Evolutionary conservation across 768 basidiomycete genomes (phyloP).

Genomic region (Naematelia encephala): DNA sequence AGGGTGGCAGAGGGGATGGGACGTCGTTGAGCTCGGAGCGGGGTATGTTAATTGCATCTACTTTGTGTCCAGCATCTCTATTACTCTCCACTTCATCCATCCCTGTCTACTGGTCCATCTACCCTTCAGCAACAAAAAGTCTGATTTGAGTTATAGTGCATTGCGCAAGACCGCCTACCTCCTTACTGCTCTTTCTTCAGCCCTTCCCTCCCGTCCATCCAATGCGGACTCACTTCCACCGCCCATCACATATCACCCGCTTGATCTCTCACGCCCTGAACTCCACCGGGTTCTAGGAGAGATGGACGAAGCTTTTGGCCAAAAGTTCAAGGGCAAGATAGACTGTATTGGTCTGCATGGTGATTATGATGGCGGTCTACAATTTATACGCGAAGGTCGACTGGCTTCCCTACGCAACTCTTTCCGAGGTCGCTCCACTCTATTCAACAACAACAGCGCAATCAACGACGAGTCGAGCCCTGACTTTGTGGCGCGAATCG

Average conservation of each 20-base stretch:
- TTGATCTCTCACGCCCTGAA: constrained; percentile 86
- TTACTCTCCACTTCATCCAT: background rate
- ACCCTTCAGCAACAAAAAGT: too few species aligned
- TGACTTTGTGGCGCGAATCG: background rate
- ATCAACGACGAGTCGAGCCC: background rate
- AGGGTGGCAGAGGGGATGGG: constrained; percentile 38
- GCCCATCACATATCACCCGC: constrained; percentile 79
- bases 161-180: constrained; percentile 86
- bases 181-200: constrained; percentile 63
- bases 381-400: constrained; percentile 68
- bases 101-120: too few species aligned
- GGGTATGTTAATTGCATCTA: constrained; percentile 62
- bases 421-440: background rate
- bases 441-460: too few species aligned
- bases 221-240: constrained; percentile 52
- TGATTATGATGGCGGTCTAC: constrained; percentile 84
- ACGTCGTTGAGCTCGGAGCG: constrained; percentile 86
- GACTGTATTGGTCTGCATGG: constrained; percentile 80
- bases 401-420: constrained; percentile 45
- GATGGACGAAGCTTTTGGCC: constrained; percentile 61
- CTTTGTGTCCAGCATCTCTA: background rate
- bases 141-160: constrained; percentile 56
- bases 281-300: constrained; percentile 72
- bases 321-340: constrained; percentile 66
- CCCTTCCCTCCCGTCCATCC: constrained; percentile 20